These are phyloP conservation scores for Penicillium sp. DNA, from an alignment of 2,329 filamentous ascomycete species.

Conservation along the genomic window DNA sequence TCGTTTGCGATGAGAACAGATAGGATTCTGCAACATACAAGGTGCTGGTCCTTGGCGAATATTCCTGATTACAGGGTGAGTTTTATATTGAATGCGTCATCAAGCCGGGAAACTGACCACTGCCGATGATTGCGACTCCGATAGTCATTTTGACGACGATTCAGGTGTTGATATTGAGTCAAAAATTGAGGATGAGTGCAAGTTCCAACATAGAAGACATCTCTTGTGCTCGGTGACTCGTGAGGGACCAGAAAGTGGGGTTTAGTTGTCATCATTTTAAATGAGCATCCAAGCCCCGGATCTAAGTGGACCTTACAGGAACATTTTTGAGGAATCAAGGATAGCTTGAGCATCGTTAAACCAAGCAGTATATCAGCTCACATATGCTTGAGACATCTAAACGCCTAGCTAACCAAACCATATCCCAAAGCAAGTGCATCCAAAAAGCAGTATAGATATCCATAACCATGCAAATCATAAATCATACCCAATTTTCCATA, in stretches of 20 bases:
- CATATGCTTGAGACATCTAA: background rate
- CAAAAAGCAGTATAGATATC: background rate
- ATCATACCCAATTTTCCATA: conserved; percentile 18
- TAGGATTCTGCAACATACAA: conserved; percentile 39
- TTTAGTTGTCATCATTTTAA: background rate
- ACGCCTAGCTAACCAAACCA: background rate
- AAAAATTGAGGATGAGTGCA: background rate
- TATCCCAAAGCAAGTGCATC: conserved; percentile 5
- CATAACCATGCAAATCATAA: conserved; percentile 21
- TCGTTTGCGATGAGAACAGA: background rate
- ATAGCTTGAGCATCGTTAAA: background rate
- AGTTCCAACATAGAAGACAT: background rate
- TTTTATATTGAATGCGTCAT: background rate
- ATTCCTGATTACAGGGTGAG: conserved; percentile 45
- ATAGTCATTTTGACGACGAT: conserved; percentile 38
- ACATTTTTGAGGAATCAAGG: background rate
- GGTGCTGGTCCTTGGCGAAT: conserved; percentile 62
- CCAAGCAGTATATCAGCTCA: background rate
- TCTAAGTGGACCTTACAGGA: background rate
- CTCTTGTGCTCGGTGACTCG: background rate
- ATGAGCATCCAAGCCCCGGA: background rate
- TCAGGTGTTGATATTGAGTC: background rate
- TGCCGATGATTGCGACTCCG: conserved; percentile 59
- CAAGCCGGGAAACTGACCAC: conserved; percentile 41
- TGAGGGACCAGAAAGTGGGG: background rate